Base-by-base conservation (phyloP, 2,329 filamentous ascomycete genomes). In the Diplodia seriata region DNA sequence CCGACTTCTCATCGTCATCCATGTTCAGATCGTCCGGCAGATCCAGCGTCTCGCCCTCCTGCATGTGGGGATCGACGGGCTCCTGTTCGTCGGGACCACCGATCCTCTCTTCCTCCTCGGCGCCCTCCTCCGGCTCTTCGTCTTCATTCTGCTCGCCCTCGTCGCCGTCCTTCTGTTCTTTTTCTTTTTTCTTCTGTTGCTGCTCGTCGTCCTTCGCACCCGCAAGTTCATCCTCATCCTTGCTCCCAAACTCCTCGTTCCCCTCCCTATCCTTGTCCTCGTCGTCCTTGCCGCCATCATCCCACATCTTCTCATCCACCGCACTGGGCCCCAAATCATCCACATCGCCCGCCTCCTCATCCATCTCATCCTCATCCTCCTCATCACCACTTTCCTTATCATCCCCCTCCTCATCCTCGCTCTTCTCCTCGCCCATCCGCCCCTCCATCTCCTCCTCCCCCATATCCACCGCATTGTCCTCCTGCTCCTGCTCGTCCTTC, bases 231-330 rank as follows among this genome's bases (percentile, higher is more conserved):
- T 84, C 78, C 36, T 83, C 75, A 29, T 80, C 85, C 79, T 73
- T 83, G 71, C 80, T 87, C 72, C 80, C 82, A 53, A 81, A 75
- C 51, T 77, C 78, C 12, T 82, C 85, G 66, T 93, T 89, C 6
- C 88, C 90, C 74, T 92, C 84, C 74, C 92, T 91, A 54, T 97
- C 91, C 72, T 95, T 95, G 57, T 94, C 91, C 1, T 91, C 89
- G 57, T 94, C 89, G 54, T 94, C 86, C 57, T 90, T 85, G 53
- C 82, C 81, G 55, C 90, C 89, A 49, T 93, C 94, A 79, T 99
- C 94, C 95, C 95, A 99, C 87, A 98, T 93, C 84, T 98, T 99
- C 81, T 99, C 96, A 76, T 99, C 96, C 1, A 98, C 91, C 23
- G 94, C 92, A 18, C 89, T 91, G 14, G 93, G 90, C 73, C 97